Evolutionary conservation across 2,329 filamentous ascomycete species (phyloP), one percentile per base, ranked within the genome.

Genomic region (Hypoxylon sp.): DNA sequence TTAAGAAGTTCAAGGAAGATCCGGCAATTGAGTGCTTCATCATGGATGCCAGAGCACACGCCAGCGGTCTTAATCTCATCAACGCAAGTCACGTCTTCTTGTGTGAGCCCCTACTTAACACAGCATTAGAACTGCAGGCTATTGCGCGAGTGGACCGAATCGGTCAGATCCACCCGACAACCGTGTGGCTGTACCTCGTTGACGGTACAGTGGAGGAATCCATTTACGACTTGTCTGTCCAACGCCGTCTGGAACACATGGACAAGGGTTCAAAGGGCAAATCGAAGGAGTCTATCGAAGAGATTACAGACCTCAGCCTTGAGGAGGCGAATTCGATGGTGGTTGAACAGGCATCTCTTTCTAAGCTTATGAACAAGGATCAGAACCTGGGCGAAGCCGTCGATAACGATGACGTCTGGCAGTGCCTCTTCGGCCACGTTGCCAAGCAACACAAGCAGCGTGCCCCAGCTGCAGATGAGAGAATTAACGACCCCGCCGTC

Each of bases 91-190:
- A 98, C 76, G 94, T 98, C 1, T 97, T 98, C 76, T 86, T 99
- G 3, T 97, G 94, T 78, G 96, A 99, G 77, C 96, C 96, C 2
- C 83, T 98, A 2, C 89, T 98, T 73, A 97, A 98, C 76, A 95
- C 95, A 0, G 94, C 94, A 0, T 89, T 99, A 14, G 96, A 98
- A 79, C 85, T 98, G 9, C 96, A 99, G 79, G 95, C 94, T 13
- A 97, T 98, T 75, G 94, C 95, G 0, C 91, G 96, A 61, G 94
- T 99, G 1, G 94, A 99, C 77, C 89, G 96, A 36, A 99, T 99
- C 69, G 96, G 96, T 0, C 96, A 98, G 79, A 86, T 90, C 69
- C 89, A 92, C 56, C 87, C 92, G 71, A 99, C 96, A 0, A 97
- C 93, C 0, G 94, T 98, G 1, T 98, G 94, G 92, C 91, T 98